phyloP scores from a whole-genome alignment of 106 monocot species.

The Acorus calamus region DNA sequence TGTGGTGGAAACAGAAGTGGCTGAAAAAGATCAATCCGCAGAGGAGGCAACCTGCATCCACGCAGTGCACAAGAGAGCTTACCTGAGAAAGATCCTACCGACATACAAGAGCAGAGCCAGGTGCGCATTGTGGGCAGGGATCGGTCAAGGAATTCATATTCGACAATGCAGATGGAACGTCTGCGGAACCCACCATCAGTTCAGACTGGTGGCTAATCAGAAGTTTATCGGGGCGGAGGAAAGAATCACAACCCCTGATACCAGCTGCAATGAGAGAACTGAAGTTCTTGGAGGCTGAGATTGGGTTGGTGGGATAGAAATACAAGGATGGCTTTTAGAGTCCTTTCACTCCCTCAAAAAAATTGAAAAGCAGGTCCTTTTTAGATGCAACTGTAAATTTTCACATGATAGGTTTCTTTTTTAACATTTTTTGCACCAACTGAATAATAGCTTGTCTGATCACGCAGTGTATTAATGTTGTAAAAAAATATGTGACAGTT shows the following conservation, averaged over 20 bases:
- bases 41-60: not conserved
- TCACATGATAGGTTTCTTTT: too few species aligned
- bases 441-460: too few species aligned
- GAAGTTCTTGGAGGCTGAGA: too few species aligned
- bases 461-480: too few species aligned
- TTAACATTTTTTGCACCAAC: too few species aligned
- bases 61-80: not conserved
- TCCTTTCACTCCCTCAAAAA: too few species aligned
- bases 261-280: too few species aligned
- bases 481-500: too few species aligned
- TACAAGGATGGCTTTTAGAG: too few species aligned
- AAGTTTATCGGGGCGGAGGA: conserved; percentile 19
- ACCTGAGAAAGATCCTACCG: conserved; percentile 4
- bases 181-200: conserved; percentile 21
- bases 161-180: conserved; percentile 39
- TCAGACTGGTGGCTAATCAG: conserved; percentile 70
- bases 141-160: conserved; percentile 65
- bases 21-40: conserved; percentile 3
- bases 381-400: too few species aligned
- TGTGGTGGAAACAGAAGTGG: not conserved
- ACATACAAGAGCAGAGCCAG: conserved; percentile 24
- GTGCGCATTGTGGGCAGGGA: conserved; percentile 18
- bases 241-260: conserved; percentile 14
- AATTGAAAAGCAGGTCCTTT: too few species aligned
- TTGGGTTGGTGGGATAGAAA: too few species aligned